These are phyloP conservation scores for Pseudogymnoascus sp. DNA, from an alignment of 2,329 filamentous ascomycete genomes.

Conservation along the genomic window DNA sequence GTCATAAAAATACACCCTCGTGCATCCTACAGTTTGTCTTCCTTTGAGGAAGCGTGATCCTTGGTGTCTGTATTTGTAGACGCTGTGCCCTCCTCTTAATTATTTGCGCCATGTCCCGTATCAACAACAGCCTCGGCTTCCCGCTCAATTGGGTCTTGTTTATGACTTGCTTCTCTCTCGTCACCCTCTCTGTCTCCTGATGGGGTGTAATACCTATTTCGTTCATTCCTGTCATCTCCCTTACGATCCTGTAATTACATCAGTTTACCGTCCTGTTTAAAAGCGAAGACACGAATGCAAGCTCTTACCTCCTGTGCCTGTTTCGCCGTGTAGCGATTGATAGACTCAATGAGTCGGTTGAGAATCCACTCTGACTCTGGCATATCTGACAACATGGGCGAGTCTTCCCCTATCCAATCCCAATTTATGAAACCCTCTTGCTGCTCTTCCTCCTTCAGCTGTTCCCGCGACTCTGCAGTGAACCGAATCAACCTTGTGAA, in stretches of 20 bases:
- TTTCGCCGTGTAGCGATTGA: conserved; percentile 36
- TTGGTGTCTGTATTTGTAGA: background rate
- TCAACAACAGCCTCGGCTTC: background rate
- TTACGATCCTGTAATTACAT: background rate
- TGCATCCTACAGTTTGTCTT: background rate
- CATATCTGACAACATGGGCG: conserved; percentile 57
- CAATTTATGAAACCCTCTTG: conserved; percentile 57
- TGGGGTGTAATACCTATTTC: conserved; percentile 1
- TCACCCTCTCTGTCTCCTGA: background rate
- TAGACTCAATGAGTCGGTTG: conserved; percentile 57
- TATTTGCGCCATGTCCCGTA: background rate
- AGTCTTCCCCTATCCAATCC: conserved; percentile 67
- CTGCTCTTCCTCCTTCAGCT: conserved; percentile 40
- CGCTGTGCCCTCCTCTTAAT: background rate
- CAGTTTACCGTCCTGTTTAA: background rate
- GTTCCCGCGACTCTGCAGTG: conserved; percentile 31
- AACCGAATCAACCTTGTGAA: conserved; percentile 59
- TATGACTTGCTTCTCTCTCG: background rate
- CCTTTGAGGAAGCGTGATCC: background rate
- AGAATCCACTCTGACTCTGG: conserved; percentile 63
- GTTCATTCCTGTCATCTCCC: background rate
- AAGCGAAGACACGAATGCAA: background rate
- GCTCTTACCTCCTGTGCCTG: conserved; percentile 22
- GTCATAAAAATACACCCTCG: background rate
- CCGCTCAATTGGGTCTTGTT: background rate